Evolutionary conservation across 2,329 filamentous ascomycete species (phyloP), one percentile per base, ranked within the genome.

Genomic region (Delphinella strobiligena): DNA sequence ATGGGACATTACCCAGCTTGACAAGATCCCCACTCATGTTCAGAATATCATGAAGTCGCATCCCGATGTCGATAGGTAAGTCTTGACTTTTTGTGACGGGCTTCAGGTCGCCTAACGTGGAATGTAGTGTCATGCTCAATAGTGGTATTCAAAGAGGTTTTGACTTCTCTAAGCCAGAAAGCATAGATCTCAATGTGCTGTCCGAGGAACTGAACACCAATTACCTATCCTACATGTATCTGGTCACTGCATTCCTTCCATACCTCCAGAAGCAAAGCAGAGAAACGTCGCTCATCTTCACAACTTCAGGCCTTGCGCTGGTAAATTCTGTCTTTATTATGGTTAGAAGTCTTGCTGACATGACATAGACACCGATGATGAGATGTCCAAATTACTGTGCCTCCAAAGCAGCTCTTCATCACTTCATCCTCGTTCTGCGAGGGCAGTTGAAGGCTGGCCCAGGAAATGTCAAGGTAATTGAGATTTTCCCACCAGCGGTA

Each of bases 401-500:
- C 2, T 63, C 64, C 29, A 75, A 75, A 52, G 71, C 71, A 0
- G 72, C 71, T 0, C 51, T 74, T 35, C 70, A 74, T 46, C 66
- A 71, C 45, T 71, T 68, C 54, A 61, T 74, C 16, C 58, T 75
- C 4, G 61, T 59, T 4, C 56, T 74, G 24, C 63, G 71, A 1
- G 61, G 68, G 44, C 70, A 74, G 49, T 47, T 75, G 24, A 61
- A 61, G 33, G 61, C 61, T 4, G 61, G 59, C 1, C 53, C 58
- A 0, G 62, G 61, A 4, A 63, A 68, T 34, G 59, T 74, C 49
- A 69, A 70, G 44, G 62, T 74, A n/a, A 56, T 74, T 29, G 71
- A 74, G 51, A 59, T 75, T 8, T 69, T 67, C 40, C 71, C 71
- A 3, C 72, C 71, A 0, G 67, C 69, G 1, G 70, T 74, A 27